These are phyloP conservation scores for Kluyveromyces starmeri DNA, from an alignment of 805 yeast genomes.

Conservation along the genomic window DNA sequence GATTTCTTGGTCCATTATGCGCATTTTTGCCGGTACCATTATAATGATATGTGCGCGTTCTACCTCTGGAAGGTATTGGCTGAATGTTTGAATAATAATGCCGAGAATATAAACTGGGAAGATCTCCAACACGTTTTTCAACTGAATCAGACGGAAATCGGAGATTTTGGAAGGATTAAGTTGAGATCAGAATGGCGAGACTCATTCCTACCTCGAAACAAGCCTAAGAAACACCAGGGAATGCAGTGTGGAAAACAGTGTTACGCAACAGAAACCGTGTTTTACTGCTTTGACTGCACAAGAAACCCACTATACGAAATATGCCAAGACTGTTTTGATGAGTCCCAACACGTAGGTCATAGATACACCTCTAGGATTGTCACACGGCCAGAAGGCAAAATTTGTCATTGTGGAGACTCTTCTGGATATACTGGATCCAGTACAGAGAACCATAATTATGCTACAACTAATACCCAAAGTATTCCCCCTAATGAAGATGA, in stretches of 20 bases:
- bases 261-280: slow-evolving; percentile 23
- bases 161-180: slow-evolving; percentile 11
- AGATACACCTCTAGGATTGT: slow-evolving; percentile 20
- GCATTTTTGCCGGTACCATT: slow-evolving; percentile 16
- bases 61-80: slow-evolving; percentile 22
- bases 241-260: slow-evolving; percentile 23
- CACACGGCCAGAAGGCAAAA: slow-evolving; percentile 24
- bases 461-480: slow-evolving; percentile 11
- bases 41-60: slow-evolving; percentile 20
- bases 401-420: slow-evolving; percentile 28
- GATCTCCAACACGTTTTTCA: slow-evolving; percentile 12
- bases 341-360: slow-evolving; percentile 64
- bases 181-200: slow-evolving; percentile 9
- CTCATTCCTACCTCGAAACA: slow-evolving; percentile 1
- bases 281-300: slow-evolving; percentile 27
- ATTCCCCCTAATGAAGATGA: neutral
- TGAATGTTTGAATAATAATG: slow-evolving; percentile 11
- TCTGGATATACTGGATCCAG: slow-evolving; percentile 16
- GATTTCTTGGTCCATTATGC: slow-evolving; percentile 24
- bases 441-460: slow-evolving; percentile 15
- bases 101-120: slow-evolving; percentile 17
- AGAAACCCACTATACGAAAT: slow-evolving; percentile 32
- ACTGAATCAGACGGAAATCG: slow-evolving; percentile 16
- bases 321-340: slow-evolving; percentile 67
- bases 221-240: slow-evolving; percentile 13